Conservation (phyloP, 129 eudicot genomes). For the Apium graveolens region DNA sequence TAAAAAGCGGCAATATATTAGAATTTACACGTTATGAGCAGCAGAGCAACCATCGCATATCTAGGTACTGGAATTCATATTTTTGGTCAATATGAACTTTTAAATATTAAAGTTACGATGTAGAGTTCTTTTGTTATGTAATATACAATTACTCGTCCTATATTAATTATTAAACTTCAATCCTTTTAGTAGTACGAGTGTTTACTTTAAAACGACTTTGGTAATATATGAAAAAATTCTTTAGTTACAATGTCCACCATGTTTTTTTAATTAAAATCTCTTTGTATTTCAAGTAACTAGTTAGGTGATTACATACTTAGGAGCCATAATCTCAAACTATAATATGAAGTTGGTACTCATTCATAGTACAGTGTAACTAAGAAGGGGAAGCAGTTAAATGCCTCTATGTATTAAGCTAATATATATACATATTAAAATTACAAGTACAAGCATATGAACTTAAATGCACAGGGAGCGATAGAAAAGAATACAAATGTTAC, state of each 20-base stretch:
- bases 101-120: background rate
- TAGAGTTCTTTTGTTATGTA: conserved; percentile 3
- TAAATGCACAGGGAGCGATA: too few relatives aligned
- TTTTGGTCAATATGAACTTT: conserved; percentile 2
- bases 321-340: too few relatives aligned
- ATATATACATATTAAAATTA: background rate
- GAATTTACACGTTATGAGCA: conserved; percentile 16
- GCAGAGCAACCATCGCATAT: conserved; percentile 11
- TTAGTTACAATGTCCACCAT: too few relatives aligned
- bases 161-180: background rate
- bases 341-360: too few relatives aligned
- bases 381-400: too few relatives aligned
- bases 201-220: too few relatives aligned
- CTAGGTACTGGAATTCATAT: background rate
- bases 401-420: background rate
- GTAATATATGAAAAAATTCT: too few relatives aligned
- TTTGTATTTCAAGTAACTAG: too few relatives aligned
- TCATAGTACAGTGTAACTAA: too few relatives aligned
- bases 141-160: background rate
- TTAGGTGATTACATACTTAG: too few relatives aligned
- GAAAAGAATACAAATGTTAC: background rate
- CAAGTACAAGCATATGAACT: background rate
- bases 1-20: conserved; percentile 37
- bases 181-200: background rate
- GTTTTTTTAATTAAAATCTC: too few relatives aligned